Conservation (phyloP, 345 rosid species). For the Hevea brasiliensis region DNA sequence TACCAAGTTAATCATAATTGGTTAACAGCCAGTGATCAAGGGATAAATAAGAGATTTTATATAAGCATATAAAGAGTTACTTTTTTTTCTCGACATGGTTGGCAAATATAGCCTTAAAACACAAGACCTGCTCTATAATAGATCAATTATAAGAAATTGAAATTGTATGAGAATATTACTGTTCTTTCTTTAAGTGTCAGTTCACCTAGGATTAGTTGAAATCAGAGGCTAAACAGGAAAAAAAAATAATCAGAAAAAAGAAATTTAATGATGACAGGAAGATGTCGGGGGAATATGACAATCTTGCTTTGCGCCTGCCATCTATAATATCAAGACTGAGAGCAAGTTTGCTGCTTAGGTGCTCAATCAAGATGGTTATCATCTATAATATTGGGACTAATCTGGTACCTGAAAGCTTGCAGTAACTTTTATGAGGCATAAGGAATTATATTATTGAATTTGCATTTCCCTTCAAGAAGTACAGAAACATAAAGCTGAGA, state of each 20-base stretch:
- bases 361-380: neutral
- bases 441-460: neutral
- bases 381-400: neutral
- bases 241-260: neutral
- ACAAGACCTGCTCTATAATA: neutral
- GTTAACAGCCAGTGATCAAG: neutral
- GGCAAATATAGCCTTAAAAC: too few relatives aligned
- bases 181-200: neutral
- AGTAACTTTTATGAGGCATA: neutral
- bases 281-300: neutral
- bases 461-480: neutral
- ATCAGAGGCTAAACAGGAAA: neutral
- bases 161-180: neutral
- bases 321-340: neutral
- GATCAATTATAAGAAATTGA: neutral
- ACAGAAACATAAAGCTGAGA: neutral
- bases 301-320: neutral
- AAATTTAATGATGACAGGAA: neutral
- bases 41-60: neutral
- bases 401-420: neutral
- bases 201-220: neutral
- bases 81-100: too few relatives aligned
- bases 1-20: neutral
- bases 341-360: neutral
- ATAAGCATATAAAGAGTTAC: too few relatives aligned